phyloP scores from a whole-genome alignment of 371 early-diverging fungal species.

The Mortierella sp. region DNA sequence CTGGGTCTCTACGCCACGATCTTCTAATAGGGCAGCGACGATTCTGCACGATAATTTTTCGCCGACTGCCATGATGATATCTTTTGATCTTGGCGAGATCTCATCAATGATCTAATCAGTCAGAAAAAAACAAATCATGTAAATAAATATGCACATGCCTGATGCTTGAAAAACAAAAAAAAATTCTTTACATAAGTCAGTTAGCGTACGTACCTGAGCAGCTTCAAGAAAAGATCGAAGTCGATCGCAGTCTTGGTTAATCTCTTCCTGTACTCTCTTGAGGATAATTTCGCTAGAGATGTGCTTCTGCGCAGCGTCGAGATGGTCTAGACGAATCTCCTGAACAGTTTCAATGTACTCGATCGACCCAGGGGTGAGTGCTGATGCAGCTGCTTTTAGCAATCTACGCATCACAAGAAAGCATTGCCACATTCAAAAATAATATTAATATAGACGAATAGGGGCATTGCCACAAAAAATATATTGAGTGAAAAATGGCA shows the following conservation, averaged over 20 bases:
- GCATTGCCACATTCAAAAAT: not conserved
- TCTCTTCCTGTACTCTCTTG: slow-evolving; percentile 64
- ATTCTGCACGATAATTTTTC: slow-evolving; percentile 94
- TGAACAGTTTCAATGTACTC: slow-evolving; percentile 76
- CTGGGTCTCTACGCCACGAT: slow-evolving; percentile 85
- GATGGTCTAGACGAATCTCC: slow-evolving; percentile 85
- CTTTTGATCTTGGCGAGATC: slow-evolving; percentile 94
- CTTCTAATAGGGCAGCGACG: slow-evolving; percentile 86
- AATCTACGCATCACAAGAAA: slow-evolving; percentile 14
- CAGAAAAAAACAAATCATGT: not conserved
- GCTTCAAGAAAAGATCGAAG: slow-evolving; percentile 92
- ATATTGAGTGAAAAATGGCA: not conserved
- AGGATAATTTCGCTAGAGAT: slow-evolving; percentile 67
- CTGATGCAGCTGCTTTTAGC: slow-evolving; percentile 50
- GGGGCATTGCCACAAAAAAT: not conserved
- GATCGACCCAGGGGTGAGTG: slow-evolving; percentile 40
- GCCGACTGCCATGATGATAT: slow-evolving; percentile 95
- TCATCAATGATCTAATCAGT: slow-evolving; percentile 88
- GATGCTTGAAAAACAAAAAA: not conserved
- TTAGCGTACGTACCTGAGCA: slow-evolving; percentile 76
- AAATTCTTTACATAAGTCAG: not conserved
- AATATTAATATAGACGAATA: not conserved
- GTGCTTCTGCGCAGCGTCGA: slow-evolving; percentile 75
- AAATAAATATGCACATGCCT: not conserved
- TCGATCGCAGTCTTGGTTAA: slow-evolving; percentile 81